Evolutionary conservation across 352 stramenopile genomes (phyloP).

Genomic region (Phytophthora niederhauseri): DNA sequence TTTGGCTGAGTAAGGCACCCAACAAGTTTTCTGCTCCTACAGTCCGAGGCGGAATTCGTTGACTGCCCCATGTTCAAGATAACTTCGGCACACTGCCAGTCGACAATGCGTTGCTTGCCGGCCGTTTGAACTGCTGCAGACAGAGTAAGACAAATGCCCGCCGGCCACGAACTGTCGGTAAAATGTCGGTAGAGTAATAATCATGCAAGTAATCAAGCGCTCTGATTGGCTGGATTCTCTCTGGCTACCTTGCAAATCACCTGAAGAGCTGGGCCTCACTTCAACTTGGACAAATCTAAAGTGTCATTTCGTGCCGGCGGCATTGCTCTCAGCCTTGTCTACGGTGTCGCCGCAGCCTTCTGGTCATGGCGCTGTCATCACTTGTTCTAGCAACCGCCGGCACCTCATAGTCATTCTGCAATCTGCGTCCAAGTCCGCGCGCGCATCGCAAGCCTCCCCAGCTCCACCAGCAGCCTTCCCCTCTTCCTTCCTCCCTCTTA

Average conservation of each 20-base stretch:
- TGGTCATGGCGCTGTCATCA: no score
- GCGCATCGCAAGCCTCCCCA: neutral
- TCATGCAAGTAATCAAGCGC: neutral
- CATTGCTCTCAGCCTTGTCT: neutral
- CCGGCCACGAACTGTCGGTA: neutral
- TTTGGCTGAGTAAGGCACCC: neutral
- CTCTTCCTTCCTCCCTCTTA: neutral
- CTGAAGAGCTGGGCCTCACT: neutral
- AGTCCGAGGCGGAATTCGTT: neutral
- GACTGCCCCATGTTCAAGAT: neutral
- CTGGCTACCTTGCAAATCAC: neutral
- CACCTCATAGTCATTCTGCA: slow-evolving; percentile 24
- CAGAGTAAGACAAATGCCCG: neutral
- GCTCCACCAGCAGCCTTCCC: neutral
- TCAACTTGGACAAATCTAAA: neutral
- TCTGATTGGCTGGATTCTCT: neutral
- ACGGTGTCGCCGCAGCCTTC: neutral
- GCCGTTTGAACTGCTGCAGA: neutral
- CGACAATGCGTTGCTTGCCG: neutral
- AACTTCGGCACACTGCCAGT: neutral
- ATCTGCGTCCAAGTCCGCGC: slow-evolving; percentile 25
- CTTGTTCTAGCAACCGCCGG: neutral
- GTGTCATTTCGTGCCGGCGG: neutral
- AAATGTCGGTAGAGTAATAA: neutral
- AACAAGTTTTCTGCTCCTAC: neutral